Base-by-base conservation (phyloP, 352 stramenopile species). In the Thalassiosira hispida region DNA sequence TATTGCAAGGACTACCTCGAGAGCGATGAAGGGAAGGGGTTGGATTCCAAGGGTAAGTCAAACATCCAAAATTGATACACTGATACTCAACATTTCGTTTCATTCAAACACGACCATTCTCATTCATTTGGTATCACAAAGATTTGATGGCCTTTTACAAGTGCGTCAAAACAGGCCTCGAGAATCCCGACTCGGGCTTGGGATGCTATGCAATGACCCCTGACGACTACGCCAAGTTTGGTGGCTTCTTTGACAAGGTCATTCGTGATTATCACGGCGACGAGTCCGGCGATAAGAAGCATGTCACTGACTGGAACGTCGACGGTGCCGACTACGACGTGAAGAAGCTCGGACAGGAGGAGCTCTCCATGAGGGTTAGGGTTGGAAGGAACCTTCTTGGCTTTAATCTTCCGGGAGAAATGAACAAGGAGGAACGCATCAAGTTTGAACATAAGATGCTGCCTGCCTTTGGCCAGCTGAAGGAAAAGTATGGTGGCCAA, bases 391-490 rank as follows among this genome's bases (percentile, higher is more conserved):
- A 96, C 88, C 90, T 97, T 64, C 85, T 87, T 64, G 90, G 89
- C 20, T 90, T 96, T 73, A 92, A 93, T 53, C 79, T 96, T 69
- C 94, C 94, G 1, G 93, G 92, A 1, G 84, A 90, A 35, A 97
- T 95, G 73, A 92, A 91, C 6, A 85, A 94, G 40, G 92, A 89
- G 31, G 90, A 97, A 70, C 92, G 94, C 42, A 89, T 94, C 46
- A 91, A 96, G 62, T 93, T 97, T 12, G 96, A 97, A 89, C 89
- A 93, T 63, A 68, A 95, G 60, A 92, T 97, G 69, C 76, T 96
- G 56, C 78, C 83, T 27, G 94, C 92, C 18, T 92, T 97, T 33
- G 86, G 89, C 33, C 85, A 89, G 66, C 91, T 97, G 73, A 85
- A 74, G 52, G 90, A 85, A 3, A 93, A 96, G 67, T 92, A 88